Base-by-base conservation (phyloP, 768 basidiomycete genomes). In the Calvatia gigantea region DNA sequence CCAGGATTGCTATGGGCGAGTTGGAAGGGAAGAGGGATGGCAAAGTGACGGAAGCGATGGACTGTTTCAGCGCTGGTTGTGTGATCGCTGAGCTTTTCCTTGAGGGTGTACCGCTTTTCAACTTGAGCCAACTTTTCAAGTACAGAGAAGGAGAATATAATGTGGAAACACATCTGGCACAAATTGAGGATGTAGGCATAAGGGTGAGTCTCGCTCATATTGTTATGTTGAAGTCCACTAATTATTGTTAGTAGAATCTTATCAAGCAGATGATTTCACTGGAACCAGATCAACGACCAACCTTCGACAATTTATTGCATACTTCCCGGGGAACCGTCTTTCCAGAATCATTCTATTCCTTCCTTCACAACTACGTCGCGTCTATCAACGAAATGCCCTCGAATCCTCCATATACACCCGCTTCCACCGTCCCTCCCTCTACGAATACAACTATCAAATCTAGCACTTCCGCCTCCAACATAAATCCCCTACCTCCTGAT, bases 21-120 rank as follows among this genome's bases (percentile, higher is more conserved):
- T 69, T 67, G 17, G 81, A 85, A 56, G 85, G 85, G 0, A 85
- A 83, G 68, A 73, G 87, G 41, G 89, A 97, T 57, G 87, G 85
- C 1, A 85, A 79, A 61, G 87, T 98, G 23, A 95, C 94, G 0
- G 94, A 99, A 70, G 81, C 89, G 3, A 99, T 99, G 97, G 97
- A 99, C 67, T 89, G 94, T 48, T 99, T 98, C 65, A 93, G 94
- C 60, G 82, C 82, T 0, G 97, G 97, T 21, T 98, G 96, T 67
- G 94, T 98, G 12, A 82, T 98, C 32, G 93, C 94, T 0, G 97
- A 99, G 70, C 78, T 99, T 59, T 98, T 97, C 74, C 76, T 94
- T 57, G 97, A 99, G 66, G 97, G 97, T 2, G 86, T 91, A 0
- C 90, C 90, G 2, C 77, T 97, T 50, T 98, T 98, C 74, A 93